These are phyloP conservation scores for Ramichloridium luteum DNA, from an alignment of 2,329 filamentous ascomycete species.

Conservation along the genomic window DNA sequence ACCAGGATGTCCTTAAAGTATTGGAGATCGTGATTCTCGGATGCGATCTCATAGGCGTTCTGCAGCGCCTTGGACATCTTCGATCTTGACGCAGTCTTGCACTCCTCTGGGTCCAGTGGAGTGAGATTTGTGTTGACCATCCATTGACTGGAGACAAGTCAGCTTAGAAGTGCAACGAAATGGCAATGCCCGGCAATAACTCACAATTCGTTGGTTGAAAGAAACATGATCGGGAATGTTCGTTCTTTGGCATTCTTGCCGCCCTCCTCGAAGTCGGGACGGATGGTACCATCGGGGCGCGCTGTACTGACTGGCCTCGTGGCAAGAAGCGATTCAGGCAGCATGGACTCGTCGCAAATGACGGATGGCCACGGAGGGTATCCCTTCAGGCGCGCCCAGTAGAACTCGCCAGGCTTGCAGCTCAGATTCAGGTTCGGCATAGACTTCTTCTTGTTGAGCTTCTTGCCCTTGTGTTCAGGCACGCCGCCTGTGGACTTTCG, in stretches of 20 bases:
- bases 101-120: slow-evolving; percentile 59
- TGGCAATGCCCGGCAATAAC: slow-evolving; percentile 30
- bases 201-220: slow-evolving; percentile 94
- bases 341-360: slow-evolving; percentile 87
- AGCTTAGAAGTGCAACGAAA: not conserved
- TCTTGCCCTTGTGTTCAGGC: slow-evolving; percentile 60
- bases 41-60: slow-evolving; percentile 67
- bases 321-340: slow-evolving; percentile 64
- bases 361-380: slow-evolving; percentile 91
- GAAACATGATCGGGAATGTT: slow-evolving; percentile 89
- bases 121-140: slow-evolving; percentile 72
- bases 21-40: slow-evolving; percentile 62
- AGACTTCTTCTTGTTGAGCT: slow-evolving; percentile 75
- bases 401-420: slow-evolving; percentile 82
- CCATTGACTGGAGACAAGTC: slow-evolving; percentile 57
- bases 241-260: slow-evolving; percentile 77
- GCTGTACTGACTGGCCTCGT: slow-evolving; percentile 74
- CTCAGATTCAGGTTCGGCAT: slow-evolving; percentile 51
- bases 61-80: slow-evolving; percentile 73
- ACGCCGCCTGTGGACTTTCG: slow-evolving; percentile 52
- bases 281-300: slow-evolving; percentile 71
- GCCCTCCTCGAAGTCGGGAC: slow-evolving; percentile 74
- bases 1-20: slow-evolving; percentile 72
- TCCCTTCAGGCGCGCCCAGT: slow-evolving; percentile 85
- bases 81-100: slow-evolving; percentile 54